Evolutionary conservation across 148 eudicot species (phyloP).

Genomic region (Suaeda aralocaspica): DNA sequence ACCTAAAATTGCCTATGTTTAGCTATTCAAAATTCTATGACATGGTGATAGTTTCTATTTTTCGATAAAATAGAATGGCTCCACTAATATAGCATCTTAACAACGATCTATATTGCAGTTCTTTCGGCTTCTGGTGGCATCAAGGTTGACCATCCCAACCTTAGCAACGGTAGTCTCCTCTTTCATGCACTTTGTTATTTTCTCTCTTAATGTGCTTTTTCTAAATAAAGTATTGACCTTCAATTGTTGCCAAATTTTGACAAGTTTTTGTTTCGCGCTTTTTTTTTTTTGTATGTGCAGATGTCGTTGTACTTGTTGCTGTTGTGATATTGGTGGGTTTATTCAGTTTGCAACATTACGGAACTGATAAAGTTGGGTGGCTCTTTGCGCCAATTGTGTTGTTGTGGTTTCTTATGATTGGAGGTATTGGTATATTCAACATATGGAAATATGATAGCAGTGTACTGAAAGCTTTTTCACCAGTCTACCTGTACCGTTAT

Average conservation of each 20-base stretch:
- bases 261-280: neutral
- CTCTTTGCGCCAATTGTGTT: slow-evolving; percentile 91
- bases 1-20: neutral
- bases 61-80: neutral
- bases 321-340: slow-evolving; percentile 82
- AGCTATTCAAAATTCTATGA: neutral
- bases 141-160: slow-evolving; percentile 74
- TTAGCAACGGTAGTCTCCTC: slow-evolving; percentile 58
- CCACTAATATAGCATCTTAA: neutral
- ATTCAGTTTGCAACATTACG: slow-evolving; percentile 94
- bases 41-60: neutral
- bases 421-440: slow-evolving; percentile 87
- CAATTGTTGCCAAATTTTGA: neutral
- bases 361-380: slow-evolving; percentile 96
- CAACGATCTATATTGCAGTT: slow-evolving; percentile 42
- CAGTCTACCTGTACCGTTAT: slow-evolving; percentile 68
- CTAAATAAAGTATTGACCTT: neutral
- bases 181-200: neutral
- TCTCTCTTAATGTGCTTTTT: neutral
- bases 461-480: slow-evolving; percentile 87
- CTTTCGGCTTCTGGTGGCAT: slow-evolving; percentile 96
- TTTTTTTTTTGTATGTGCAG: slow-evolving; percentile 36
- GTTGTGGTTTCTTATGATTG: slow-evolving; percentile 89
- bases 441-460: slow-evolving; percentile 67
- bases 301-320: slow-evolving; percentile 82